Base-by-base conservation (phyloP, 768 basidiomycete species). In the Mycena capillaripes region DNA sequence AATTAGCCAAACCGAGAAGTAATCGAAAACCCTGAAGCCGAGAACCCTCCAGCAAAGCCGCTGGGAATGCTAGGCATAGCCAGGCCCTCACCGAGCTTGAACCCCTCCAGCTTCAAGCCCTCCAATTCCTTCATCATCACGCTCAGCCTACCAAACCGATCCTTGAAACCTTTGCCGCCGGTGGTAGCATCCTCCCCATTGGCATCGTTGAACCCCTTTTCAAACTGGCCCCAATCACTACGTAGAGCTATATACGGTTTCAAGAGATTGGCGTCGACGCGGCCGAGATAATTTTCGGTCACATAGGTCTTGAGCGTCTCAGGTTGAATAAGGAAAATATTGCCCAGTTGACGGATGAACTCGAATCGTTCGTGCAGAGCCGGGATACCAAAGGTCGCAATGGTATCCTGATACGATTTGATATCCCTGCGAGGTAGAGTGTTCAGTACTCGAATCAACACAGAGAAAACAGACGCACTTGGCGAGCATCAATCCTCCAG, bases 401-500 rank as follows among this genome's bases (percentile, higher is more conserved):
- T 90, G 2, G 90, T 89, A 76, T 99, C 98, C 85, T 99, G 98
- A 78, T 99, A 99, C 25, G 94, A 91, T 75, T 97, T 98, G 76
- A 99, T 90, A 79, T 99, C 98, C 83, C 97, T 98, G 79, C 30
- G 50, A 48, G 60, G 57, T 19, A 29, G 27, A 60, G 4, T 32
- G n/a, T 65, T 42, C 30, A 67, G 53, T 5, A 65, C 3, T 23
- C n/a, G 58, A 38, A 6, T 16, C 10, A 32, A 48, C 32, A 42
- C 6, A n/a, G 38, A 19, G 14, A 30, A 29, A 27, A 27, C 36
- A 44, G 44, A 85, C 91, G 71, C 74, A 97, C 97, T 99, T 99
- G 27, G 98, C 97, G 46, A 99, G 92, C 95, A 99, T 97, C 61
- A 99, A 85, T 19, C 97, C 98, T 48, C 98, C 98, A 1, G 97